These are phyloP conservation scores for Colletotrichum paranaense DNA, from an alignment of 2,329 filamentous ascomycete species.

Conservation along the genomic window DNA sequence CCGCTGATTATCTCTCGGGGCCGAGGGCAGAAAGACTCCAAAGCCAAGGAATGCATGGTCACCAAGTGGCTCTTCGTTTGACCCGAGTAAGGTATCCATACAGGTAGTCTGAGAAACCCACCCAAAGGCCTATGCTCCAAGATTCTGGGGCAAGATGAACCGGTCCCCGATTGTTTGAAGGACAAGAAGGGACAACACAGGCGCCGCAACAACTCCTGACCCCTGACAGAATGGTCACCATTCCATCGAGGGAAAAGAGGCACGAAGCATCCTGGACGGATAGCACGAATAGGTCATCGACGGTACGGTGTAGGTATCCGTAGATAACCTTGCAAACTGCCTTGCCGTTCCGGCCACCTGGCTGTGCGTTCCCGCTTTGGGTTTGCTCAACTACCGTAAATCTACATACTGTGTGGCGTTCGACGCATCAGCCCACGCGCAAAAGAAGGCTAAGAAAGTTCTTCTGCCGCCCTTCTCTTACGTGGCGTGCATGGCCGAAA, in stretches of 20 bases:
- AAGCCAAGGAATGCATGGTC: not conserved
- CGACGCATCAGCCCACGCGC: not conserved
- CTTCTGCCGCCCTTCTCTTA: constrained; percentile 2
- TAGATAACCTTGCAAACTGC: not conserved
- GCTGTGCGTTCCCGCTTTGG: not conserved
- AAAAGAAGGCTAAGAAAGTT: not conserved
- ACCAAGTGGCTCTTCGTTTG: not conserved
- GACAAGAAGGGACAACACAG: not conserved
- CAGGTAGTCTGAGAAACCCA: not conserved
- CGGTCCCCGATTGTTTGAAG: not conserved
- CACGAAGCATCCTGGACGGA: not conserved
- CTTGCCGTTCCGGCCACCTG: not conserved
- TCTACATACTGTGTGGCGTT: no score
- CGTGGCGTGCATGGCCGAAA: not conserved
- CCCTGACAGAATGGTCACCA: not conserved
- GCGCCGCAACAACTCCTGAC: not conserved
- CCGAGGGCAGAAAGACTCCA: not conserved
- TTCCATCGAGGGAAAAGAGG: not conserved
- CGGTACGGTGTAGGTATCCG: not conserved
- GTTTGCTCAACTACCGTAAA: not conserved
- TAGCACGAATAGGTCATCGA: no score
- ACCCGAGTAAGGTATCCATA: not conserved
- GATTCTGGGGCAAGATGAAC: not conserved
- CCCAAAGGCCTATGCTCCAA: not conserved
- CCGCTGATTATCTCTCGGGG: not conserved